phyloP scores from a whole-genome alignment of 805 yeast genomes.

The Priceomyces melissophilus region DNA sequence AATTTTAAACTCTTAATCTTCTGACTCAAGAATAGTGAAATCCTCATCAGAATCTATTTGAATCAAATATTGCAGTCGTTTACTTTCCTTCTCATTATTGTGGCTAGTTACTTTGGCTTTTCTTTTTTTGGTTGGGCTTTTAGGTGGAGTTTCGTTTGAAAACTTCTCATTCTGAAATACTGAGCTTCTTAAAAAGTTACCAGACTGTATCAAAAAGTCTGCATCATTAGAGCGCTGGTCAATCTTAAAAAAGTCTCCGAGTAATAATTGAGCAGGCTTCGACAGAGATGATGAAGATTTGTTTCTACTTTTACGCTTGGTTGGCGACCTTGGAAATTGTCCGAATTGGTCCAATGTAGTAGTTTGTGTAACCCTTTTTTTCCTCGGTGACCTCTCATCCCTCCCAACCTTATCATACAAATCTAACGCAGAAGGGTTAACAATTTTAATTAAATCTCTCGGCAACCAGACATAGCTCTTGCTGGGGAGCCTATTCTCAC shows the following conservation, averaged over 20 bases:
- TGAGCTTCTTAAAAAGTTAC: not conserved
- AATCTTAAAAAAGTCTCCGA: not conserved
- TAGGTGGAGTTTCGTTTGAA: not conserved
- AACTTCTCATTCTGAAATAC: not conserved
- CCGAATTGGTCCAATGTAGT: conserved; percentile 23
- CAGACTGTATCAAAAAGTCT: too few relatives aligned
- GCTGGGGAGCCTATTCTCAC: not conserved
- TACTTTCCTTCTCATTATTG: not conserved
- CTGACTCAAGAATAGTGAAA: not conserved
- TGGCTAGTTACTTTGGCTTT: not conserved
- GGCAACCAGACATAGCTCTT: conserved; percentile 19
- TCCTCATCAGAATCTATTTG: conserved; percentile 1
- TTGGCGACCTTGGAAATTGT: conserved; percentile 8
- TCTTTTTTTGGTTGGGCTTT: conserved; percentile 3
- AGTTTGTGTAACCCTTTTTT: conserved; percentile 16
- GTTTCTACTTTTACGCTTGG: conserved; percentile 2
- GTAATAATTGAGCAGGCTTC: not conserved
- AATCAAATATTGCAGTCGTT: not conserved
- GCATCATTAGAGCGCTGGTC: not conserved
- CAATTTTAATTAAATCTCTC: conserved; percentile 10
- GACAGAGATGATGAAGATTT: not conserved
- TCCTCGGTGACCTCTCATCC: conserved; percentile 14
- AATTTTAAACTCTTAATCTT: too few relatives aligned
- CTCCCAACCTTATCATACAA: conserved; percentile 8
- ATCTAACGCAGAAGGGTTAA: conserved; percentile 12